These are phyloP conservation scores for Kalmusia sp. DNA, from an alignment of 2,329 filamentous ascomycete genomes.

Conservation along the genomic window DNA sequence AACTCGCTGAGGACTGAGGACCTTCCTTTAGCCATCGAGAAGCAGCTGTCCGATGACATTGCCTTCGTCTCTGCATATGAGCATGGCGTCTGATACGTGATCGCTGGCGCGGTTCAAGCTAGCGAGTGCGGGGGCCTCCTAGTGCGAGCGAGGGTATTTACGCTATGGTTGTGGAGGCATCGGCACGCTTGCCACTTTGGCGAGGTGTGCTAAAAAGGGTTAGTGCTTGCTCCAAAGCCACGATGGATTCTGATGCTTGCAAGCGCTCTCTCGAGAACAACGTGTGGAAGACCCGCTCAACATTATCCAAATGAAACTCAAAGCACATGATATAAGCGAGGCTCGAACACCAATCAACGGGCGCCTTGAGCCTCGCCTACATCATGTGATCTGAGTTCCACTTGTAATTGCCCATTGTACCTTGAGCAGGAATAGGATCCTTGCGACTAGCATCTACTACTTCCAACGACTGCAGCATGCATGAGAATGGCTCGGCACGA, in stretches of 20 bases:
- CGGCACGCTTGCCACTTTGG: neutral
- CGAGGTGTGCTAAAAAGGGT: slow-evolving; percentile 4
- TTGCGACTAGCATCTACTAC: neutral
- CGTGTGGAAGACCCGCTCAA: neutral
- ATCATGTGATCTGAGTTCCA: too few relatives aligned
- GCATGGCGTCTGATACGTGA: slow-evolving; percentile 3
- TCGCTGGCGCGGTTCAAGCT: neutral
- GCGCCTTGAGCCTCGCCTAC: too few relatives aligned
- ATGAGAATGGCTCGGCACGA: slow-evolving; percentile 3
- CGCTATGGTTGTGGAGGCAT: neutral
- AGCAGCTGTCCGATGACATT: neutral
- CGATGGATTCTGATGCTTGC: neutral
- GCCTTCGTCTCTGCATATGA: slow-evolving; percentile 1
- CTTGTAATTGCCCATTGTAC: too few relatives aligned
- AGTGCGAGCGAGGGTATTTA: neutral
- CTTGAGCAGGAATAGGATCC: slow-evolving; percentile 3
- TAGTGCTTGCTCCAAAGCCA: neutral
- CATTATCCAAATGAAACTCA: too few relatives aligned
- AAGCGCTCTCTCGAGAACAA: neutral
- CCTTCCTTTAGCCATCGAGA: slow-evolving; percentile 1
- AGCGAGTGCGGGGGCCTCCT: neutral
- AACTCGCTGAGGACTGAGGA: neutral
- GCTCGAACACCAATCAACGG: too few relatives aligned
- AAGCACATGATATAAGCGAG: too few relatives aligned
- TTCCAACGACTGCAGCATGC: neutral